phyloP scores from a whole-genome alignment of 805 yeast genomes.

The Wickerhamomyces chambardii region DNA sequence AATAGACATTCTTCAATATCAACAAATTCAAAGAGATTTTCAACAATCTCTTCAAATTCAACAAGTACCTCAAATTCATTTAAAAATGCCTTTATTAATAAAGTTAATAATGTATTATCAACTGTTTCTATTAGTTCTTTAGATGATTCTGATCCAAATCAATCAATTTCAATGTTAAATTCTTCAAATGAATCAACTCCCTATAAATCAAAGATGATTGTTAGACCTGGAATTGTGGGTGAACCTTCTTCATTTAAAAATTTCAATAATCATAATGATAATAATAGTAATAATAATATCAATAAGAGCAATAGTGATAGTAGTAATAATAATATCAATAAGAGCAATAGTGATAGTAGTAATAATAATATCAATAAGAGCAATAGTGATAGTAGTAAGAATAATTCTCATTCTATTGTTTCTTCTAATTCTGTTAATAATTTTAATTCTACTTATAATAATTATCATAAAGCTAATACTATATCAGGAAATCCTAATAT shows the following conservation, averaged over 20 bases:
- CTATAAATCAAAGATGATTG: slow-evolving; percentile 7
- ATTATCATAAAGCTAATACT: too few species aligned
- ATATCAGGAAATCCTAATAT: too few species aligned
- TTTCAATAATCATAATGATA: background rate
- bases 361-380: too few species aligned
- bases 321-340: too few species aligned
- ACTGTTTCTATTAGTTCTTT: slow-evolving; percentile 14
- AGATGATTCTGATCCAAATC: slow-evolving; percentile 3
- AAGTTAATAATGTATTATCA: slow-evolving; percentile 14
- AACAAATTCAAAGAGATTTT: slow-evolving; percentile 2
- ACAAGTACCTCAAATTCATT: slow-evolving; percentile 8
- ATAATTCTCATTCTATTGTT: too few species aligned
- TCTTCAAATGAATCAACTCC: slow-evolving; percentile 12
- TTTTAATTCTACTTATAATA: too few species aligned
- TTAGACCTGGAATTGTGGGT: slow-evolving; percentile 16
- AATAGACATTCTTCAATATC: slow-evolving; percentile 16
- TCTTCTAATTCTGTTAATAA: too few species aligned
- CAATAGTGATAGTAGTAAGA: too few species aligned
- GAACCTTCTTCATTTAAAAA: slow-evolving; percentile 4
- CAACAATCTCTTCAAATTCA: background rate
- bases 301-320: too few species aligned
- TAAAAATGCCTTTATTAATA: slow-evolving; percentile 13
- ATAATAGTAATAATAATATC: too few species aligned
- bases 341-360: too few species aligned
- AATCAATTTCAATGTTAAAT: background rate